Percentiles rank a stretch among this genome's conserved stretches.
phyloP scores from a whole-genome alignment of 202 grass and related monocot genomes.

The Dendrocalamus latiflorus region DNA sequence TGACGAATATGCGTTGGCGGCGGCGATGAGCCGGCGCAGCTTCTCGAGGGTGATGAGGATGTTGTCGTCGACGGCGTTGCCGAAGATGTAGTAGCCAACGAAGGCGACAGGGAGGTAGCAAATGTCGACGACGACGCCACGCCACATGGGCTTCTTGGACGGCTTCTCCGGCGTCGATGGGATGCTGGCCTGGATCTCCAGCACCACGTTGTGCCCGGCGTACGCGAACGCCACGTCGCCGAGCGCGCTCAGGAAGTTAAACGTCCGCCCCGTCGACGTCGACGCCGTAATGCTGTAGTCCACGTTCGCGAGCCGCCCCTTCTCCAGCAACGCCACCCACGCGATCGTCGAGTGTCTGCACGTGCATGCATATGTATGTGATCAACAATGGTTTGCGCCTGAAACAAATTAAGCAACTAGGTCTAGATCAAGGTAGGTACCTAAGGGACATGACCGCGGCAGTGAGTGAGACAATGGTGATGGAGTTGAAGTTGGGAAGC shows the following conservation, averaged over 20 bases:
- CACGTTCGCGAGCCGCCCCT: slow-evolving; percentile 4
- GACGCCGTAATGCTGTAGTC: slow-evolving; percentile 28
- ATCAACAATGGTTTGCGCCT: too few relatives aligned
- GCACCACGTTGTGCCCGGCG: slow-evolving; percentile 77
- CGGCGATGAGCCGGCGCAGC: slow-evolving; percentile 48
- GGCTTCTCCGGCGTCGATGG: slow-evolving; percentile 72
- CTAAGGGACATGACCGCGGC: slow-evolving; percentile 70
- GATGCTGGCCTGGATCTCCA: slow-evolving; percentile 93
- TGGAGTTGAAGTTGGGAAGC: slow-evolving; percentile 82
- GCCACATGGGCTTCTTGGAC: slow-evolving; percentile 92
- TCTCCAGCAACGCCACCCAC: slow-evolving; percentile 37
- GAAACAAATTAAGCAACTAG: too few relatives aligned
- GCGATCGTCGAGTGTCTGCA: slow-evolving; percentile 65
- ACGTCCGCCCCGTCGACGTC: neutral
- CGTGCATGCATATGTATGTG: neutral
- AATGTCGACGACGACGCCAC: slow-evolving; percentile 48
- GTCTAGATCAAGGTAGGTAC: too few relatives aligned
- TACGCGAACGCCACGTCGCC: slow-evolving; percentile 78
- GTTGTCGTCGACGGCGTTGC: slow-evolving; percentile 62
- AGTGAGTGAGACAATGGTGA: slow-evolving; percentile 47
- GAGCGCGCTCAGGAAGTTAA: too few relatives aligned
- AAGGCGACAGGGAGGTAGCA: slow-evolving; percentile 78
- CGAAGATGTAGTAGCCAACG: slow-evolving; percentile 61
- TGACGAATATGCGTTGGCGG: slow-evolving; percentile 56
- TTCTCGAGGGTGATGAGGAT: slow-evolving; percentile 47